Base-by-base conservation (phyloP, 306 rosid genomes). In the Vigna angularis region DNA sequence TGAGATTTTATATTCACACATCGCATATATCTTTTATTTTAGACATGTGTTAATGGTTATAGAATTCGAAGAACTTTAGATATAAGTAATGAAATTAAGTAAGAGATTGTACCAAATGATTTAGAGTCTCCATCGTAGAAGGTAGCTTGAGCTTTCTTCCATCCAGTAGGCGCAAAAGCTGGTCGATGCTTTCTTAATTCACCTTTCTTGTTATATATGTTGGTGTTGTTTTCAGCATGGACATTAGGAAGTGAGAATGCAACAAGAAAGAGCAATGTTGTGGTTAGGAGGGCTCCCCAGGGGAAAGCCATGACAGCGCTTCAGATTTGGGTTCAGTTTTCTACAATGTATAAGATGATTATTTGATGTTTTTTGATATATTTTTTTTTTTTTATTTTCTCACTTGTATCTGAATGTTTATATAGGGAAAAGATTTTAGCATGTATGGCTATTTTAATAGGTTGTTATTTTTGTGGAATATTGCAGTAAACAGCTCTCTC, bases 71-170 rank as follows among this genome's bases (percentile, higher is more conserved):
- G 22, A 8, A 9, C 8, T 55, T 55, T 55, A 9, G 4, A 55
- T 57, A 24, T 12, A 49, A 9, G 48, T 44, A 44, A 59, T 28
- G n/a, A 14, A 1, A 18, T 22, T 13, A n/a, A 75, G 34, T 48
- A 62, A 61, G 15, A 32, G 18, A 58, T 56, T 15, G 13, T 85
- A 94, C 98, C 96, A 12, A 73, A 90, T 51, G 97, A 32, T 70
- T 76, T 73, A 0, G 92, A 18, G 70, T 81, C 75, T 4, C 96
- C 98, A n/a, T 90, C 97, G 24, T 92, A 92, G 85, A 88, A 94
- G 18, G 97, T 92, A 34, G 94, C 94, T 70, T 68, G 81, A 66
- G 97, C 98, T 30, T 63, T 51, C 77, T 38, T 90, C 98, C 96
- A 94, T 7, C 84, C 83, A 20, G 96, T 86, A 2, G 87, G 66